A percentile compares a stretch with the other conserved stretches of the same genome.
Evolutionary conservation across 208 protist species (phyloP).

Genomic region (Naegleria lovaniensis): DNA sequence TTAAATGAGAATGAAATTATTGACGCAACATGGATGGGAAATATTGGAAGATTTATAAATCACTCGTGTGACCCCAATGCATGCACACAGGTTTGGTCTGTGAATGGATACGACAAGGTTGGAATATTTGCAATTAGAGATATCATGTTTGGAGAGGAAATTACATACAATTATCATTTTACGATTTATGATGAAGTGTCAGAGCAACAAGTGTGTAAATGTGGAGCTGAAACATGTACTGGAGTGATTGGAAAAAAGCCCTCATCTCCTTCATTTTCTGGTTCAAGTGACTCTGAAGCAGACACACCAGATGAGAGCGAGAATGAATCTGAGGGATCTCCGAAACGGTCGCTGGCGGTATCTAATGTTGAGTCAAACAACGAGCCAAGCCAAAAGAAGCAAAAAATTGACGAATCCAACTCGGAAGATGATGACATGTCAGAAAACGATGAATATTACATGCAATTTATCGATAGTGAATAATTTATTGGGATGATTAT

Average conservation of each 20-base stretch:
- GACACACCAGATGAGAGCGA: no score
- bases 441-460: no score
- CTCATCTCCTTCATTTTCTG: no score
- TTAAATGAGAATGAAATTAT: constrained; percentile 48
- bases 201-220: constrained; percentile 8
- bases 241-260: constrained; percentile 22
- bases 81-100: constrained; percentile 37
- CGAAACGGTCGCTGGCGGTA: no score
- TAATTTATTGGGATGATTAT: no score
- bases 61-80: constrained; percentile 40
- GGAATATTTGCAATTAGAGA: constrained; percentile 28
- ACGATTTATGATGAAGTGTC: neutral
- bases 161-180: constrained; percentile 30
- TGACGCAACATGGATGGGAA: constrained; percentile 34
- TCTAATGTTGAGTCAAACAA: no score
- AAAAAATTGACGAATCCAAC: no score
- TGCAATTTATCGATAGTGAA: no score
- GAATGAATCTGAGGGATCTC: no score
- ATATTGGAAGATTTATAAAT: constrained; percentile 35
- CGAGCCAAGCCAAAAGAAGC: no score
- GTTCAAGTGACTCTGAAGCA: no score
- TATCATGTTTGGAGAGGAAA: constrained; percentile 13
- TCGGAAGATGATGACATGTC: no score
- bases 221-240: constrained; percentile 7
- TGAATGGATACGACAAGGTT: neutral